Evolutionary conservation across 305 asterid species (phyloP), one percentile per base, ranked within the genome.

Genomic region (Fraxinus sp.): DNA sequence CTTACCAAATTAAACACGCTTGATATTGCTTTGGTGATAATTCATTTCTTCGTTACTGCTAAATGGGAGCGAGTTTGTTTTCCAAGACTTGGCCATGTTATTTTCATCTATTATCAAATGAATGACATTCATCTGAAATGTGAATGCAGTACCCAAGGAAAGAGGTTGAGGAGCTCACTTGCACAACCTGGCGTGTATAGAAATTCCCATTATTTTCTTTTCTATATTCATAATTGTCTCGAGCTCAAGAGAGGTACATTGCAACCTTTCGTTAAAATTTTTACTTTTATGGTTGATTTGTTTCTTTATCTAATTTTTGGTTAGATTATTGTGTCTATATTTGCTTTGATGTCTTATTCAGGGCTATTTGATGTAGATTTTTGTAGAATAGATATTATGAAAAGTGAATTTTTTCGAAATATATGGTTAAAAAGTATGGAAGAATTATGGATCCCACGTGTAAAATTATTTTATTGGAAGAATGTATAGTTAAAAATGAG

Each of bases 111-210:
- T 7, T 20, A 62, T 59, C 24, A 6, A 64, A 24, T 24, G 36
- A 64, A 83, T 84, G 87, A 83, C 92, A 77, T 90, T 82, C 77
- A 70, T 87, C 84, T 91, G 87, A 84, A 83, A 88, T 88, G 88
- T 89, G 88, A 57, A 89, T 91, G 95, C 95, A 91, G 95, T 89
- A 83, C 55, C 84, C 73, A 75, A 78, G 85, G 90, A 87, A 88
- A 89, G 93, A 89, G 89, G 91, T 89, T 84, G 88, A 88, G 90
- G 89, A 89, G 90, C 83, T 88, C 82, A 80, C 83, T 86, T 78
- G 76, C 81, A 81, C 85, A 82, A 78, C 89, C 82, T 88, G 92
- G 80, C 86, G 83, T 79, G 55, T 85, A 79, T 83, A 82, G 72
- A 78, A 83, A 79, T 86, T 83, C 86, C 79, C 87, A 83, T 84